Evolutionary conservation across 768 basidiomycete species (phyloP).

Genomic region (Chalciporus piperatus): DNA sequence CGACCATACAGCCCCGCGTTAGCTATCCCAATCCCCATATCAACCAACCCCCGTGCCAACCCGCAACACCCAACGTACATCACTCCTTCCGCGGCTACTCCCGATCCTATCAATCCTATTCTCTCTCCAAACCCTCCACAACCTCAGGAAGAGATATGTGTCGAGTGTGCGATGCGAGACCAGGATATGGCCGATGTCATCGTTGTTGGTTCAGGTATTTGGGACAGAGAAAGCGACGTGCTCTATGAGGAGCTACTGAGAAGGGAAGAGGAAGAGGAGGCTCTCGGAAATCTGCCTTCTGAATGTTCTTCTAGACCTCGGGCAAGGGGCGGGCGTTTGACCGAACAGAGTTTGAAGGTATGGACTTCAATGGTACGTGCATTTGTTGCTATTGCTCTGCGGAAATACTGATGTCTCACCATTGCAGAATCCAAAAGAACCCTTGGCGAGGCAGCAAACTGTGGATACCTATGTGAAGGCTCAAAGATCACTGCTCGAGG

Average conservation of each 20-base stretch:
- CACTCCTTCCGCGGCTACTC: constrained; percentile 48
- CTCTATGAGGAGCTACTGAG: constrained; percentile 72
- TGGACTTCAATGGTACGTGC: constrained; percentile 72
- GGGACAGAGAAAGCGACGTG: constrained; percentile 89
- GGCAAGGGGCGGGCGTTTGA: constrained; percentile 64
- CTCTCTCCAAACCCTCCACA: constrained; percentile 52
- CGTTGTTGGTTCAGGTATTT: constrained; percentile 80
- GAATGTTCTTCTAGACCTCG: constrained; percentile 59
- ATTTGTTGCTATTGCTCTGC: constrained; percentile 1
- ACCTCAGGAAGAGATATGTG: constrained; percentile 79
- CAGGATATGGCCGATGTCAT: constrained; percentile 96
- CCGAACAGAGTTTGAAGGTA: constrained; percentile 76
- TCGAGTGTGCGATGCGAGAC: constrained; percentile 98
- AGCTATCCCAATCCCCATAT: constrained; percentile 58
- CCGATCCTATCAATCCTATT: constrained; percentile 59
- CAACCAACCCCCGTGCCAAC: constrained; percentile 63
- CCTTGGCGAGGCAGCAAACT: constrained; percentile 79
- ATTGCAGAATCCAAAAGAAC: constrained; percentile 84
- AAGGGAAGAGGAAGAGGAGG: constrained; percentile 70
- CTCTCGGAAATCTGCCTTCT: constrained; percentile 42
- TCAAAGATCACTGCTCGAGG: constrained; percentile 77
- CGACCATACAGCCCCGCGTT: constrained; percentile 46
- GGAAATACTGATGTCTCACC: constrained; percentile 8
- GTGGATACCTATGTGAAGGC: constrained; percentile 78
- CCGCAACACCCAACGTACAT: constrained; percentile 79